Evolutionary conservation across 2,329 filamentous ascomycete species (phyloP), one percentile per base, ranked within the genome.

Genomic region (Penicillium sp.): DNA sequence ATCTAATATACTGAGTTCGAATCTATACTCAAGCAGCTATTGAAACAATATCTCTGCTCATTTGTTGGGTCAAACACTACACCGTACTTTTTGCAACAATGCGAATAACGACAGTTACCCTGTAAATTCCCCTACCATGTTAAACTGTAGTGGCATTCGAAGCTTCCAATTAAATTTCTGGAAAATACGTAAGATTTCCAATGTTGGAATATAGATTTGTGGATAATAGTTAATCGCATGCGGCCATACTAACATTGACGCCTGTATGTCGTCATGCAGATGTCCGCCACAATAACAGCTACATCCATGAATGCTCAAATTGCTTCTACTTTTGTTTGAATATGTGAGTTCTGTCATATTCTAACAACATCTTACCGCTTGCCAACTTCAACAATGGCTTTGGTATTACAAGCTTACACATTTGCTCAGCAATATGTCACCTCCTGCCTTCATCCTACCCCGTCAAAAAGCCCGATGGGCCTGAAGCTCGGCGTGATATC

Each of bases 401-500:
- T 67, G 49, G 57, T 61, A 24, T 38, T 65, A 38, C 66, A 66
- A 61, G 58, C 60, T 7, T 58, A 57, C 24, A 65, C 63, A 6
- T 64, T 66, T 28, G 30, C 63, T 16, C 63, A 68, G 24, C 62
- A 66, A 52, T 66, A 65, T 56, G 49, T 65, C 47, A 47, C 60
- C 54, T 63, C 65, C 1, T 61, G 54, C 11, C 56, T 67, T 1
- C 62, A 66, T 42, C 46, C 59, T 8, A 60, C 59, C 3, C 64
- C 63, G 1, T 61, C 52, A 45, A 68, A 68, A 56, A 59, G 52
- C 21, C 56, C 61, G 3, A 57, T 60, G 43, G 63, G 63, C 4
- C 56, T 66, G 45, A 65, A 58, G 55, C 49, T 66, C 4, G 65
- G 65, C 28, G 62, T 66, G 3, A 50, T 66, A 4, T 66, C 64